Evolutionary conservation across 257 asterid species (phyloP), one percentile per base, ranked within the genome.

Genomic region (Fraxinus pennsylvanica): DNA sequence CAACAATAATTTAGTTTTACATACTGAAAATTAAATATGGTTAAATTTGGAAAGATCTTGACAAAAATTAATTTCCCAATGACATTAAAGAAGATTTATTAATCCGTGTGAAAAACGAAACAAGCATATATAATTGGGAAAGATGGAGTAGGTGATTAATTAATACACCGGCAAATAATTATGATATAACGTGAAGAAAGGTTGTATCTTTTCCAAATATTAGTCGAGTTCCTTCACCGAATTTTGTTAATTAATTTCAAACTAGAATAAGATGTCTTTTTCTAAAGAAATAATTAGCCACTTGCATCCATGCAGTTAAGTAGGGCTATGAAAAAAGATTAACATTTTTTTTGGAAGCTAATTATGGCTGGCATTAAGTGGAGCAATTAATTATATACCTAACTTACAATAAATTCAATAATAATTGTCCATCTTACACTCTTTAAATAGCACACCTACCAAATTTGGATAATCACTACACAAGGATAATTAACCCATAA

Each of bases 351-450:
- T 78, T 71, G 81, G 61, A 74, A 77, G 36, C 78, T 81, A 65
- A 85, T 79, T 83, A 83, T 12, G 15, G 15, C 50, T 81, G 86
- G 77, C 92, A 87, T 83, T 89, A 80, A 89, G 72, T 82, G 74
- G 52, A 27, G 73, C 76, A 68, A 87, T 89, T 89, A 66, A 87
- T 80, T 82, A 87, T 87, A 33, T 71, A 89, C 88, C 91, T 85
- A 89, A 89, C 90, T 33, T 79, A 71, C 81, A 86, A 71, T 86
- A 52, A 84, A 79, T 82, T 38, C 81, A 70, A 76, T 79, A 67
- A 81, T 81, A 72, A 71, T 68, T 71, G 73, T 73, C 68, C 41
- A 45, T 57, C 74, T 71, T 72, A 65, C 76, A 74, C 14, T 25
- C 79, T 79, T 82, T 78, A 75, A 79, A 74, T 71, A 35, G 65